Evolutionary conservation across 805 yeast genomes (phyloP), one percentile per base, ranked within the genome.

Genomic region (Wickerhamiella kurtzmanii): DNA sequence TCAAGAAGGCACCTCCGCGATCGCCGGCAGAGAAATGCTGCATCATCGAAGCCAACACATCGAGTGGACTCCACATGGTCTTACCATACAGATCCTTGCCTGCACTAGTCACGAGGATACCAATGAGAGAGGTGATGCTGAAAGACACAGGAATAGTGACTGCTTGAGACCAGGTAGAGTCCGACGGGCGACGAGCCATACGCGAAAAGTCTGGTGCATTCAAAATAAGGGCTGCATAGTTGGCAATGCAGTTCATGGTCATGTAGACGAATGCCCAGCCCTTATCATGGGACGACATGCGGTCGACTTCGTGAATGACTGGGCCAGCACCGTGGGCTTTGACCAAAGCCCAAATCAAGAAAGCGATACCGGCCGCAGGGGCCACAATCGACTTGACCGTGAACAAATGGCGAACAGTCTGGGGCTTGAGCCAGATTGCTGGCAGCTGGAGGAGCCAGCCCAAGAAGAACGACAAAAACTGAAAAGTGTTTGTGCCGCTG

Each of bases 131-230:
- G 32, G 94, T 86, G 49, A 85, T 57, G 3, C 87, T 80, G 64
- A 84, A 86, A 56, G 84, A 75, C 18, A 82, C 50, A 35, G 95
- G 95, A 51, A 87, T 76, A 2, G 89, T 70, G 37, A 81, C 57
- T 4, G 58, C 56, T 62, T 79, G 86, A 1, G 85, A 72, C 62
- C 71, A 68, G 8, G 43, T 36, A 2, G 53, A 49, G 2, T 47
- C 47, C 2, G 80, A 71, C 4, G 57, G 55, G n/a, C 39, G 37
- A 18, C 75, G 66, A 8, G 94, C 82, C 65, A 85, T 80, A 63
- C 96, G 76, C 21, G 94, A 73, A 64, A 86, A 86, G 68, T 86
- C 96, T 1, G 95, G 94, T 15, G 92, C 83, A 65, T 86, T 86
- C 46, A 82, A 74, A 58, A 87, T 82, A 57, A 86, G 72, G n/a